Conservation (phyloP, 306 rosid species). For the Sindora glabra region DNA sequence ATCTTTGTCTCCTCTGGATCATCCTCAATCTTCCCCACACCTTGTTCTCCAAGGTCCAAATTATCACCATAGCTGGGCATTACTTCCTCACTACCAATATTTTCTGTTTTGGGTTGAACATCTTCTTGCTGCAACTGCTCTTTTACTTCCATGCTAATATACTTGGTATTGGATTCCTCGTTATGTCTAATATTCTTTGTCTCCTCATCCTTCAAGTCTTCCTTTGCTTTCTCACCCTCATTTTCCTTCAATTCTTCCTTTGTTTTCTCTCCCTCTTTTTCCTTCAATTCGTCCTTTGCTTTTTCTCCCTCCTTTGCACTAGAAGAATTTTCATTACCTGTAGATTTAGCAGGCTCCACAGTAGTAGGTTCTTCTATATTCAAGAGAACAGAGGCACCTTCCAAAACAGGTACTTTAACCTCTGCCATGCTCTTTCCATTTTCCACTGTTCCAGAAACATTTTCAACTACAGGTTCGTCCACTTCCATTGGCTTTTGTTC, state of each 20-base stretch:
- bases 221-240: too few relatives aligned
- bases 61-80: slow-evolving; percentile 24
- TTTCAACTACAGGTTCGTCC: slow-evolving; percentile 24
- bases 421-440: slow-evolving; percentile 14
- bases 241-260: slow-evolving; percentile 22
- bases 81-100: slow-evolving; percentile 20
- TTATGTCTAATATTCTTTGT: slow-evolving; percentile 13
- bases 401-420: slow-evolving; percentile 8
- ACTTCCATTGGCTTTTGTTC: slow-evolving; percentile 25
- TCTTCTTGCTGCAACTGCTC: slow-evolving; percentile 24
- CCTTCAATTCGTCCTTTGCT: slow-evolving; percentile 17
- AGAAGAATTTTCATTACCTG: slow-evolving; percentile 12
- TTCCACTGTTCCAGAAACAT: slow-evolving; percentile 10
- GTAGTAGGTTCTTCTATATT: slow-evolving; percentile 4
- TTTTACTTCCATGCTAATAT: slow-evolving; percentile 12
- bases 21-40: slow-evolving; percentile 38
- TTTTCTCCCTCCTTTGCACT: slow-evolving; percentile 14
- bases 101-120: slow-evolving; percentile 16
- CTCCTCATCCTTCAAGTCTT: too few relatives aligned
- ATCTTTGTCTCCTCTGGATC: slow-evolving; percentile 26
- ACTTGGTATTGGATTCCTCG: slow-evolving; percentile 12
- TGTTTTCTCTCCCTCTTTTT: slow-evolving; percentile 16
- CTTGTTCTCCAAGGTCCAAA: slow-evolving; percentile 45
- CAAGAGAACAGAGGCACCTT: slow-evolving; percentile 18
- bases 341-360: slow-evolving; percentile 22